These are phyloP conservation scores for Angomonas deanei DNA, from an alignment of 208 protist genomes.

Conservation along the genomic window DNA sequence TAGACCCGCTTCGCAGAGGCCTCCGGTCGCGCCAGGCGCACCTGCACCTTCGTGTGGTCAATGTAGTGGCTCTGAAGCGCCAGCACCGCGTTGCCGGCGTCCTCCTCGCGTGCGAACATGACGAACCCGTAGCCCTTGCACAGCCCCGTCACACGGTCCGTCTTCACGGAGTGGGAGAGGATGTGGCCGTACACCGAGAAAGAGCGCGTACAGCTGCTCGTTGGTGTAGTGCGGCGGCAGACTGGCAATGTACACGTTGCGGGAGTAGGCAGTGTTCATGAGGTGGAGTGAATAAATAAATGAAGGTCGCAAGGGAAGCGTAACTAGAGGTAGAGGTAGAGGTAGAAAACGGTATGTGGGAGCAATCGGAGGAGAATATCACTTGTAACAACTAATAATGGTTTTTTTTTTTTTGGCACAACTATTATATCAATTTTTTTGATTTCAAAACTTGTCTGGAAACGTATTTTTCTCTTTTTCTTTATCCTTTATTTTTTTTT, in stretches of 20 bases:
- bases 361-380: too few relatives aligned
- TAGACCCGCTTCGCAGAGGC: slow-evolving; percentile 70
- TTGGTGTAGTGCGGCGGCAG: slow-evolving; percentile 54
- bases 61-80: slow-evolving; percentile 62
- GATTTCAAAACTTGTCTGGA: too few relatives aligned
- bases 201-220: slow-evolving; percentile 40
- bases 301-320: background rate
- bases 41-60: slow-evolving; percentile 67
- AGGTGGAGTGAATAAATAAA: background rate
- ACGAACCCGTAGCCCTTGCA: slow-evolving; percentile 88
- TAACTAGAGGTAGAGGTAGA: background rate
- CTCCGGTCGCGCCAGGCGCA: slow-evolving; percentile 71
- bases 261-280: slow-evolving; percentile 28
- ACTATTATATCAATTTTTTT: too few relatives aligned
- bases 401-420: too few relatives aligned
- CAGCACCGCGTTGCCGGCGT: slow-evolving; percentile 48
- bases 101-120: slow-evolving; percentile 60
- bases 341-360: too few relatives aligned
- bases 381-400: too few relatives aligned
- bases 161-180: slow-evolving; percentile 64
- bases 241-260: slow-evolving; percentile 70
- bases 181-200: slow-evolving; percentile 59
- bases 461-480: too few relatives aligned
- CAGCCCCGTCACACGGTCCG: slow-evolving; percentile 42
- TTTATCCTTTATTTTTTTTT: too few relatives aligned